Evolutionary conservation across 306 rosid genomes (phyloP), one percentile per base, ranked within the genome.

Genomic region (Luffa acutangula): DNA sequence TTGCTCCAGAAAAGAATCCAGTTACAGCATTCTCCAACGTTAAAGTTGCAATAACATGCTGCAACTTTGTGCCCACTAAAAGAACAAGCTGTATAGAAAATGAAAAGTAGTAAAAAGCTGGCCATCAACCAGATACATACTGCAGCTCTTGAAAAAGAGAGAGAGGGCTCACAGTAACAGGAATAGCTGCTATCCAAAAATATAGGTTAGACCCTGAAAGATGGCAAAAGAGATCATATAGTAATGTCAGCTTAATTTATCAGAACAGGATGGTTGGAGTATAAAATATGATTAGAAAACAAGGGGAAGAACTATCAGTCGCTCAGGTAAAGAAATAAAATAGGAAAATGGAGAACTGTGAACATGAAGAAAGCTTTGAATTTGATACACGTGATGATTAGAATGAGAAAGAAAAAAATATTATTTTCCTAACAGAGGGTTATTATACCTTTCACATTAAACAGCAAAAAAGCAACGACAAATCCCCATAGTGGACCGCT

Each of bases 401-500:
- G 33, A 39, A 18, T 18, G 48, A 70, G 76, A 45, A 21, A 48
- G 42, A 48, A 48, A 43, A 43, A 48, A 10, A 9, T 46, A 72
- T 6, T 7, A 14, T 46, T 6, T 51, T 33, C 31, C 14, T 17
- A 34, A 31, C 46, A 80, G 73, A 53, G 21, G 18, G 37, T 46
- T 25, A 71, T 49, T 39, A 54, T 91, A 95, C 99, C 99, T 88
- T 91, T 93, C 77, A 95, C 82, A 60, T 95, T 91, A 82, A 95
- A 93, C 84, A 95, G 93, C 96, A 95, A 89, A 89, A 95, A 95
- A 59, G 89, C 94, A 39, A 95, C 96, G 42, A 95, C 99, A 64
- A 95, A 95, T 88, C 97, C 99, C 99, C 99, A 95, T 42, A 95
- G 87, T 8, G 84, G 97, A 71, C 89, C 97, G 49, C 99, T 95